A percentile compares a stretch with the other conserved stretches of the same genome.
These are phyloP conservation scores for Marasmius fiardii DNA, from an alignment of 1,284 basidiomycete genomes.

Conservation along the genomic window DNA sequence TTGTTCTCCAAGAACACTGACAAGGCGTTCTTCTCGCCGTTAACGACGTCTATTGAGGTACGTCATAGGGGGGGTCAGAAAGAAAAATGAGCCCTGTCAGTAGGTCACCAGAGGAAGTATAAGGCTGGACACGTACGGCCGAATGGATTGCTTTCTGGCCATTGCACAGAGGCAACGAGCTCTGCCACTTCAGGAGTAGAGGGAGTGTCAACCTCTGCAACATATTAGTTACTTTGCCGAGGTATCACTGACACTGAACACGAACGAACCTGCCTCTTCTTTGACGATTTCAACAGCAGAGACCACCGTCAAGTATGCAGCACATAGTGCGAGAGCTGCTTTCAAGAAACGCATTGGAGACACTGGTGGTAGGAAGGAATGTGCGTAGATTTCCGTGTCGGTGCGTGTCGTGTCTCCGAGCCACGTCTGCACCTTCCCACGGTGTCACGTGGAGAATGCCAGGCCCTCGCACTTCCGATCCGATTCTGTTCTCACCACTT, in stretches of 20 bases:
- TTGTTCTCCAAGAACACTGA: constrained; percentile 71
- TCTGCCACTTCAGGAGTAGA: not conserved
- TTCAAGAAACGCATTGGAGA: not conserved
- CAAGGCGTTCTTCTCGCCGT: constrained; percentile 80
- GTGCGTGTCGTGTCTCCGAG: too few relatives aligned
- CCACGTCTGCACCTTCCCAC: not conserved
- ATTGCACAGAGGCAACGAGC: constrained; percentile 60
- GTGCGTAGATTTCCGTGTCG: too few relatives aligned
- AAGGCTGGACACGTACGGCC: constrained; percentile 69
- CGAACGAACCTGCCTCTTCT: not conserved
- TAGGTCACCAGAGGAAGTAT: not conserved
- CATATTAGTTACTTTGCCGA: not conserved
- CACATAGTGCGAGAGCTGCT: not conserved
- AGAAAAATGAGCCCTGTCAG: not conserved
- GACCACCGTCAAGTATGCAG: not conserved
- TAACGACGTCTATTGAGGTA: constrained; percentile 65
- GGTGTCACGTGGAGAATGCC: too few relatives aligned
- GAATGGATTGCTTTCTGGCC: constrained; percentile 77
- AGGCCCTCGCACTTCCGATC: too few relatives aligned
- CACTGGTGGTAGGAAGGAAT: not conserved
- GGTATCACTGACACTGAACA: too few relatives aligned
- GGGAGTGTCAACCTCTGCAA: not conserved
- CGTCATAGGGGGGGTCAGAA: not conserved
- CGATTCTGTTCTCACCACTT: too few relatives aligned
- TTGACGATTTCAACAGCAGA: not conserved